Evolutionary conservation across 805 yeast species (phyloP).

Genomic region (Metschnikowia anglica): DNA sequence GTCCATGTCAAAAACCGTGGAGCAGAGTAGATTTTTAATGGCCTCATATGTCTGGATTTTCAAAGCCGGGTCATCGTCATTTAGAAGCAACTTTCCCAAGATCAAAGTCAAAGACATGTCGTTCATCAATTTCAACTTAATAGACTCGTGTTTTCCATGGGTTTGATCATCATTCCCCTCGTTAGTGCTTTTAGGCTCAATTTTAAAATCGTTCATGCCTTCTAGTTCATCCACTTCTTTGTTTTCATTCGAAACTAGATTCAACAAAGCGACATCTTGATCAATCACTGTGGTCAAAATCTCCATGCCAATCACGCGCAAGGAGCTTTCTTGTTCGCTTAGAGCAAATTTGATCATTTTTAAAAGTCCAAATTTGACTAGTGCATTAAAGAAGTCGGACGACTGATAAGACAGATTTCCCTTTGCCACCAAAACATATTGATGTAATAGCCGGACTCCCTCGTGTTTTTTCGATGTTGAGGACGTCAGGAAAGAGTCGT

Average conservation of each 20-base stretch:
- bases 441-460: slow-evolving; percentile 77
- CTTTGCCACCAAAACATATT: slow-evolving; percentile 74
- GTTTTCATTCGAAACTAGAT: slow-evolving; percentile 30
- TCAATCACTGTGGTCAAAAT: slow-evolving; percentile 77
- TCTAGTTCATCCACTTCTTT: slow-evolving; percentile 26
- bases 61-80: slow-evolving; percentile 67
- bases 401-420: slow-evolving; percentile 59
- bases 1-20: slow-evolving; percentile 26
- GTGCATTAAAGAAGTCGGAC: slow-evolving; percentile 58
- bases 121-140: slow-evolving; percentile 41
- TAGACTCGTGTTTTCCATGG: slow-evolving; percentile 20
- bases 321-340: slow-evolving; percentile 44
- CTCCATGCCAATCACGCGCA: slow-evolving; percentile 75
- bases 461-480: slow-evolving; percentile 43
- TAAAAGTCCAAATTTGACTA: slow-evolving; percentile 70
- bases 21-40: slow-evolving; percentile 67
- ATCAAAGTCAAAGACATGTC: slow-evolving; percentile 60
- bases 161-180: slow-evolving; percentile 15
- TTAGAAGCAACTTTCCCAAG: slow-evolving; percentile 57
- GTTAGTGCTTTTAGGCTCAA: not conserved
- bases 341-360: slow-evolving; percentile 72
- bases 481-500: slow-evolving; percentile 26
- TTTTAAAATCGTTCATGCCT: not conserved
- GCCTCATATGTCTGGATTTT: slow-evolving; percentile 86
- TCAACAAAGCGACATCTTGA: slow-evolving; percentile 70